These are phyloP conservation scores for Saccharomycopsis hybrid DNA, from an alignment of 1,139 yeast species.

Conservation along the genomic window DNA sequence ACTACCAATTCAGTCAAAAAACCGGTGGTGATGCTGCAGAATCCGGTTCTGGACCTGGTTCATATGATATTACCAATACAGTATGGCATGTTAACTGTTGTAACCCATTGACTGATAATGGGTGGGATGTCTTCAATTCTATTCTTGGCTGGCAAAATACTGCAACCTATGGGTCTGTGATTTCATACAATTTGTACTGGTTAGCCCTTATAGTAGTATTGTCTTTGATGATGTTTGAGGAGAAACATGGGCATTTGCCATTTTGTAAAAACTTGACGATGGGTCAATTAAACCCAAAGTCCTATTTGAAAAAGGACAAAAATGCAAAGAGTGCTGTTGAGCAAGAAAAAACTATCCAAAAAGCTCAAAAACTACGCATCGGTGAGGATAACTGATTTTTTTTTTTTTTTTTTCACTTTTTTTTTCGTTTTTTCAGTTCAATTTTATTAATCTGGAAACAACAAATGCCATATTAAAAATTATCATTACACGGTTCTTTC, in stretches of 20 bases:
- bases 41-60: conserved; percentile 86
- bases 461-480: too few species aligned
- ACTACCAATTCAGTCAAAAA: conserved; percentile 48
- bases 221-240: conserved; percentile 63
- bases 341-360: too few species aligned
- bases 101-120: conserved; percentile 79
- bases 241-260: conserved; percentile 60
- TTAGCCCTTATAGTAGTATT: conserved; percentile 48
- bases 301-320: conserved; percentile 62
- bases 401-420: too few species aligned
- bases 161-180: conserved; percentile 83
- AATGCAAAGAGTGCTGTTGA: too few species aligned
- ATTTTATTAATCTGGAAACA: too few species aligned
- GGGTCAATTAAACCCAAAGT: conserved; percentile 62
- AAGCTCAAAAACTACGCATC: too few species aligned
- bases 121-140: conserved; percentile 92
- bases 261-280: conserved; percentile 46
- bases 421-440: too few species aligned
- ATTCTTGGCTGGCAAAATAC: conserved; percentile 87
- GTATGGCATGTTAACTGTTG: conserved; percentile 97
- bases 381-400: too few species aligned
- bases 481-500: too few species aligned
- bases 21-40: conserved; percentile 92
- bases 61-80: conserved; percentile 65
- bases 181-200: conserved; percentile 85